Percentiles rank a stretch among this genome's conserved stretches.
Conservation (phyloP, 1,284 basidiomycete species). For the Melanopsichium pennsylvanicum region DNA sequence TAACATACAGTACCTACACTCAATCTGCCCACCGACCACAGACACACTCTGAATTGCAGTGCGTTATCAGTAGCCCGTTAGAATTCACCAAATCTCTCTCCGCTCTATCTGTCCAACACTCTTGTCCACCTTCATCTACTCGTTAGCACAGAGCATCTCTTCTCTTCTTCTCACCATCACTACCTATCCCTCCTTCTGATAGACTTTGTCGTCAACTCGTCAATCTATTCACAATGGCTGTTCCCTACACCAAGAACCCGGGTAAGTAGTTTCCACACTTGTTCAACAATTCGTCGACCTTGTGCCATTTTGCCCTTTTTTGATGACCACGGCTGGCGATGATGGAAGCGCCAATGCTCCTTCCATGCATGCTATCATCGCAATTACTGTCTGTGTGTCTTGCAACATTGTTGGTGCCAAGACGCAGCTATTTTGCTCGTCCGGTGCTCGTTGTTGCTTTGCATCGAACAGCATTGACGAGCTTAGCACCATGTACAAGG, state of each 20-base stretch:
- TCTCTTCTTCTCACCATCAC: constrained; percentile 14
- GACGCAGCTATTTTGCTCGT: neutral
- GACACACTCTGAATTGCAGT: neutral
- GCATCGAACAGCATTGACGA: neutral
- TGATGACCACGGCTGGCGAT: neutral
- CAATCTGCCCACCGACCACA: no score
- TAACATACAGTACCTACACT: neutral
- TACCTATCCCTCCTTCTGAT: constrained; percentile 2
- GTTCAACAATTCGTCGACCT: constrained; percentile 6
- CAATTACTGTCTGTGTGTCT: neutral
- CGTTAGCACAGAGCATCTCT: neutral
- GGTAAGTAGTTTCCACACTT: constrained; percentile 36
- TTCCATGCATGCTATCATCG: neutral
- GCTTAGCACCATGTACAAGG: neutral
- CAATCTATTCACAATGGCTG: constrained; percentile 43
- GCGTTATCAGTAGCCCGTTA: constrained; percentile 25
- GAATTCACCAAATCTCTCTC: neutral
- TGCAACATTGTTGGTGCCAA: neutral
- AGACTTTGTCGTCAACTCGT: constrained; percentile 21
- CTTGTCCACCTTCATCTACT: constrained; percentile 15
- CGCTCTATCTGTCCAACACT: constrained; percentile 7
- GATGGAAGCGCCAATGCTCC: neutral
- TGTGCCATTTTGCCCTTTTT: neutral
- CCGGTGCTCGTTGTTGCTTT: neutral
- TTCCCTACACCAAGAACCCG: constrained; percentile 54